phyloP scores from a whole-genome alignment of 257 asterid genomes.

The Verbascum thapsus region DNA sequence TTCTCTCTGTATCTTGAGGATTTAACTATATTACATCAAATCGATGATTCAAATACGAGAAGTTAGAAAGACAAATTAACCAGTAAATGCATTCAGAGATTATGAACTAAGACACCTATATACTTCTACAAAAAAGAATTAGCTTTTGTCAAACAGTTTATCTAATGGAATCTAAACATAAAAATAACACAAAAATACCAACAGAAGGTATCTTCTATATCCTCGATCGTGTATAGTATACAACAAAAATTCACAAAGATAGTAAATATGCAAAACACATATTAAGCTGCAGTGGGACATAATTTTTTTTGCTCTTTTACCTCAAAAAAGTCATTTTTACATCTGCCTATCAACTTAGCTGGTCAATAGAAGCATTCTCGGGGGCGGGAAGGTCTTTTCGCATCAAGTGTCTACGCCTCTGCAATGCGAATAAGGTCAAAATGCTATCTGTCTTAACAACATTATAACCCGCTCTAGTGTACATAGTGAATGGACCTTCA shows the following conservation, averaged over 20 bases:
- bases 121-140: too few species aligned
- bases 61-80: too few species aligned
- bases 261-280: conserved; percentile 19
- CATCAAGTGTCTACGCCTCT: conserved; percentile 92
- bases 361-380: conserved; percentile 42
- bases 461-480: conserved; percentile 69
- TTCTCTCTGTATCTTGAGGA: not conserved
- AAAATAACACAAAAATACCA: conserved; percentile 18
- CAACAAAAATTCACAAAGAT: conserved; percentile 30
- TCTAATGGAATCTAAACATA: conserved; percentile 10
- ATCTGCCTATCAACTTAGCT: conserved; percentile 37
- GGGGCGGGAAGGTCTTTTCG: conserved; percentile 62
- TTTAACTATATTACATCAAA: not conserved
- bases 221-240: conserved; percentile 34
- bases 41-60: too few species aligned
- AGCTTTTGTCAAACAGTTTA: conserved; percentile 8
- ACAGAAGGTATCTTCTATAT: conserved; percentile 24
- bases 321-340: conserved; percentile 35
- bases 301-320: conserved; percentile 29
- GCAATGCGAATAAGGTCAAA: conserved; percentile 71
- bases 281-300: conserved; percentile 13
- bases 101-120: too few species aligned
- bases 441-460: conserved; percentile 79
- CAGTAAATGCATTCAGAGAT: too few species aligned
- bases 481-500: conserved; percentile 84